A percentile compares a stretch with the other conserved stretches of the same genome.
Conservation (phyloP, 2,329 filamentous ascomycete species). For the Colletotrichum cereale region DNA sequence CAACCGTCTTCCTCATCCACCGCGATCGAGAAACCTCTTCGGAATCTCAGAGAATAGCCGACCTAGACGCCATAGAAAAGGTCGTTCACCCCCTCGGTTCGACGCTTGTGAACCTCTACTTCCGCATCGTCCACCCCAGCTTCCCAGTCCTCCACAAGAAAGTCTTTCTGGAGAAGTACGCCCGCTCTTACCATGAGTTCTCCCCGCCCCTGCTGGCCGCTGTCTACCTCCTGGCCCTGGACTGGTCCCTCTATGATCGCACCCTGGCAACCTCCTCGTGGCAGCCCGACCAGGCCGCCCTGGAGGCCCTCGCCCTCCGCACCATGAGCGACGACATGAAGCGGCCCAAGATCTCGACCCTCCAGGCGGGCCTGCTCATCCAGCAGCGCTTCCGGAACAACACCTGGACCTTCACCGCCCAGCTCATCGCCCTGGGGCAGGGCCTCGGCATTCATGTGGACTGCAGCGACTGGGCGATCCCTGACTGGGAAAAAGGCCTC, state of each 20-base stretch:
- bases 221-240: constrained; percentile 72
- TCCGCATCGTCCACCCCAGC: constrained; percentile 70
- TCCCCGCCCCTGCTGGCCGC: constrained; percentile 70
- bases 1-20: constrained; percentile 53
- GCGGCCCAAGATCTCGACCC: constrained; percentile 66
- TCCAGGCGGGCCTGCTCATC: constrained; percentile 67
- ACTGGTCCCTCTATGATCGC: constrained; percentile 71
- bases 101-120: constrained; percentile 75
- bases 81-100: constrained; percentile 73
- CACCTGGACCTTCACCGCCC: constrained; percentile 63
- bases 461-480: constrained; percentile 72
- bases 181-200: constrained; percentile 67
- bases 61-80: constrained; percentile 67
- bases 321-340: constrained; percentile 62
- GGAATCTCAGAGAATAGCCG: constrained; percentile 55
- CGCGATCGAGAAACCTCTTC: constrained; percentile 52
- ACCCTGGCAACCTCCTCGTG: constrained; percentile 55
- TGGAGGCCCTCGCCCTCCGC: constrained; percentile 55
- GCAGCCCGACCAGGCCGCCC: constrained; percentile 48
- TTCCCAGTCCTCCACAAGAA: constrained; percentile 72
- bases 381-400: constrained; percentile 62
- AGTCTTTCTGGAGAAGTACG: constrained; percentile 72
- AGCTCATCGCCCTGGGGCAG: constrained; percentile 69
- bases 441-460: constrained; percentile 72
- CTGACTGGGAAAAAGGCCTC: constrained; percentile 72